phyloP scores from a whole-genome alignment of 2,329 filamentous ascomycete species.

The Dactylellina cionopaga region DNA sequence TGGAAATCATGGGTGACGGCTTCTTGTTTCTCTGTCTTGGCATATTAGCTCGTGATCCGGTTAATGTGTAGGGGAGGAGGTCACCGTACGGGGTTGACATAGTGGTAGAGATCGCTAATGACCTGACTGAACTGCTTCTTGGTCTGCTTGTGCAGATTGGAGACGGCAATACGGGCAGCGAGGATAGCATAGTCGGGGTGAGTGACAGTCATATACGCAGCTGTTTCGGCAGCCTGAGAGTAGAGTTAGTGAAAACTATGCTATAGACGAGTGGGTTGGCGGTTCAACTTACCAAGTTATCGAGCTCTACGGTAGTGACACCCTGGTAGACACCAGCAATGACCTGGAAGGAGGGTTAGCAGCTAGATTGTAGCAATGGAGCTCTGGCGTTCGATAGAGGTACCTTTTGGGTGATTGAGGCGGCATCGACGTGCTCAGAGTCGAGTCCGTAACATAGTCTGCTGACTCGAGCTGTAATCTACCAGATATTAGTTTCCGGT shows the following conservation, averaged over 20 bases:
- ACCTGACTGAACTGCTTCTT: constrained; percentile 99
- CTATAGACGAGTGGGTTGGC: not conserved
- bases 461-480: constrained; percentile 96
- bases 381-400: not conserved
- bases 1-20: constrained; percentile 91
- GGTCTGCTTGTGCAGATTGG: constrained; percentile 99
- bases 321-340: constrained; percentile 99
- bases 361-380: not conserved
- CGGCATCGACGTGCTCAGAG: constrained; percentile 93
- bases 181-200: constrained; percentile 99
- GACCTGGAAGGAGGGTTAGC: constrained; percentile 64
- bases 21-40: constrained; percentile 73
- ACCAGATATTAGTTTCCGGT: not conserved
- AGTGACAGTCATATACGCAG: constrained; percentile 99
- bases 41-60: constrained; percentile 4
- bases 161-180: constrained; percentile 96
- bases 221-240: constrained; percentile 92
- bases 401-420: constrained; percentile 92
- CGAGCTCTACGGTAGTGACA: constrained; percentile 93
- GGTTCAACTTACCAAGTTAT: constrained; percentile 81
- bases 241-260: constrained; percentile 16
- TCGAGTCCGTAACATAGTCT: constrained; percentile 97
- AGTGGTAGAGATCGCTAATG: constrained; percentile 90
- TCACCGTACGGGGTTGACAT: constrained; percentile 76
- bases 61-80: not conserved